These are phyloP conservation scores for Starmerella etchellsii DNA, from an alignment of 805 yeast species.

Conservation along the genomic window DNA sequence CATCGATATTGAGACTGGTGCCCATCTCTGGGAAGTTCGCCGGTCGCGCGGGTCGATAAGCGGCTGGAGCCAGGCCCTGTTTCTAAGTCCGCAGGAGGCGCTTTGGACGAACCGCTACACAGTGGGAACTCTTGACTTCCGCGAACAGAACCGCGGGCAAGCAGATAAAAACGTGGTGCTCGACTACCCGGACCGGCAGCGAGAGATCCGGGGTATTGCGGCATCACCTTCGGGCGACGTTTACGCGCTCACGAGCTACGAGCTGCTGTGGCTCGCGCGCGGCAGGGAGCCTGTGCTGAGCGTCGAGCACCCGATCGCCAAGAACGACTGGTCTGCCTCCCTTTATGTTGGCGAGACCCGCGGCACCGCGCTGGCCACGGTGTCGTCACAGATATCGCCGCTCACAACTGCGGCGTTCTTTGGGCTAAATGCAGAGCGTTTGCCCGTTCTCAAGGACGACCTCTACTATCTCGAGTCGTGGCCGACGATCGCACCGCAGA, in stretches of 20 bases:
- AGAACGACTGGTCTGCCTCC: slow-evolving; percentile 41
- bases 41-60: slow-evolving; percentile 11
- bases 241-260: slow-evolving; percentile 53
- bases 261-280: slow-evolving; percentile 41
- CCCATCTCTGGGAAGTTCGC: neutral
- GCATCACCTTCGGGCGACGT: slow-evolving; percentile 25
- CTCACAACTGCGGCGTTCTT: slow-evolving; percentile 29
- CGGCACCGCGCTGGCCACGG: slow-evolving; percentile 18
- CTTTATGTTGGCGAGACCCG: slow-evolving; percentile 25
- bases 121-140: slow-evolving; percentile 10
- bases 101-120: slow-evolving; percentile 18
- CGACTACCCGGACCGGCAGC: slow-evolving; percentile 5
- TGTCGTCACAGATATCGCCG: slow-evolving; percentile 28
- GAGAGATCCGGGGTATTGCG: slow-evolving; percentile 16
- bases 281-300: slow-evolving; percentile 35
- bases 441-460: slow-evolving; percentile 29
- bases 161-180: slow-evolving; percentile 1
- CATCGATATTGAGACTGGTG: slow-evolving; percentile 3
- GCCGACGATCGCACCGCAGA: slow-evolving; percentile 19
- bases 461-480: slow-evolving; percentile 14
- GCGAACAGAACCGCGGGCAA: neutral
- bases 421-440: slow-evolving; percentile 22
- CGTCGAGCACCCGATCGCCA: slow-evolving; percentile 58
- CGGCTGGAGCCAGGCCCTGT: slow-evolving; percentile 15
- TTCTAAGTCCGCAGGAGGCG: slow-evolving; percentile 1